These are phyloP conservation scores for Priceomyces medius DNA, from an alignment of 805 yeast species.

Conservation along the genomic window DNA sequence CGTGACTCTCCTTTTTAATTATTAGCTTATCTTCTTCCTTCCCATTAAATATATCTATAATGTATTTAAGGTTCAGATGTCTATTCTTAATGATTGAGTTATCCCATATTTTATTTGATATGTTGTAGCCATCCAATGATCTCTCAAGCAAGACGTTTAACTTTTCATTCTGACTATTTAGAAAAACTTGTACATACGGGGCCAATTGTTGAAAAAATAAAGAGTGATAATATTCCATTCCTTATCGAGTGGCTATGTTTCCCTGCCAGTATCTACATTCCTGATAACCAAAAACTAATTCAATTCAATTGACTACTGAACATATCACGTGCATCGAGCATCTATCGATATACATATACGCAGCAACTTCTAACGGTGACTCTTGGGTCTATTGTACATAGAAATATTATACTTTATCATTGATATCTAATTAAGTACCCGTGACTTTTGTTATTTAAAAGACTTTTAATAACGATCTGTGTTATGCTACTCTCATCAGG, in stretches of 20 bases:
- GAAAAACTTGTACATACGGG: constrained; percentile 25
- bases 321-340: too few relatives aligned
- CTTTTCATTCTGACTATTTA: constrained; percentile 11
- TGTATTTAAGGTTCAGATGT: constrained; percentile 30
- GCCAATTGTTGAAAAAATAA: constrained; percentile 32
- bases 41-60: constrained; percentile 17
- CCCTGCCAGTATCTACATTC: not conserved
- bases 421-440: too few relatives aligned
- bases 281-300: too few relatives aligned
- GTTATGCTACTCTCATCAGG: too few relatives aligned
- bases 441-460: too few relatives aligned
- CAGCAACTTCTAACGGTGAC: too few relatives aligned
- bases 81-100: constrained; percentile 36
- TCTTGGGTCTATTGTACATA: too few relatives aligned
- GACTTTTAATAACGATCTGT: too few relatives aligned
- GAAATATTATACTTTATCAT: too few relatives aligned
- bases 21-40: constrained; percentile 5
- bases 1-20: not conserved
- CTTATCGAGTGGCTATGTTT: not conserved
- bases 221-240: constrained; percentile 34
- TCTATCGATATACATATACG: too few relatives aligned
- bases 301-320: not conserved
- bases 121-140: constrained; percentile 16
- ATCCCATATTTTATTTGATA: constrained; percentile 33
- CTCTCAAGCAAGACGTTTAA: constrained; percentile 7